Evolutionary conservation across 306 rosid species (phyloP).

Genomic region (Cucumis cinereus): DNA sequence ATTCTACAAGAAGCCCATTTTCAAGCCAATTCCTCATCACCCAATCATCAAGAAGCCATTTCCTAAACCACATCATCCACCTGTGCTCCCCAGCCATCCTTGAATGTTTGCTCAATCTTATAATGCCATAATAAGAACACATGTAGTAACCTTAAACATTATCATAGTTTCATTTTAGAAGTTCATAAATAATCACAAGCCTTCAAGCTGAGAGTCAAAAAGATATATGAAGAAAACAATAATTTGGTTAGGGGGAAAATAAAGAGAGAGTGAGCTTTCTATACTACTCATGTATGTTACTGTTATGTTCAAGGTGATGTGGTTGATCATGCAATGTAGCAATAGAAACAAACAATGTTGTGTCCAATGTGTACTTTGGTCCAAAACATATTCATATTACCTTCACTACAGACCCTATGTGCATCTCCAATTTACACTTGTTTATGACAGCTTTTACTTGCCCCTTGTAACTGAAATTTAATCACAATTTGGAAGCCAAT

Average conservation of each 20-base stretch:
- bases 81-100: neutral
- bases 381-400: neutral
- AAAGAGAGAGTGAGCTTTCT: neutral
- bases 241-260: neutral
- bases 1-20: neutral
- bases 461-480: neutral
- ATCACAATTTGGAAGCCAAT: neutral
- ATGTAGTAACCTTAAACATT: neutral
- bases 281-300: neutral
- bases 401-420: neutral
- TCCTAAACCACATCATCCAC: neutral
- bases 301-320: neutral
- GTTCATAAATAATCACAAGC: neutral
- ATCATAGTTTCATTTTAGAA: neutral
- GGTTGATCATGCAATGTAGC: neutral
- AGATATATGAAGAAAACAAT: neutral
- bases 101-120: neutral
- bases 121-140: neutral
- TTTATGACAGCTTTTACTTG: neutral
- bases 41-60: conserved; percentile 11
- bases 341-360: neutral
- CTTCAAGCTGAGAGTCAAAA: neutral
- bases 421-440: neutral
- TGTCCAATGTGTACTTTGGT: neutral
- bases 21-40: neutral